These are phyloP conservation scores for Penicillium pulvis DNA, from an alignment of 495 filamentous ascomycete species.

Conservation along the genomic window DNA sequence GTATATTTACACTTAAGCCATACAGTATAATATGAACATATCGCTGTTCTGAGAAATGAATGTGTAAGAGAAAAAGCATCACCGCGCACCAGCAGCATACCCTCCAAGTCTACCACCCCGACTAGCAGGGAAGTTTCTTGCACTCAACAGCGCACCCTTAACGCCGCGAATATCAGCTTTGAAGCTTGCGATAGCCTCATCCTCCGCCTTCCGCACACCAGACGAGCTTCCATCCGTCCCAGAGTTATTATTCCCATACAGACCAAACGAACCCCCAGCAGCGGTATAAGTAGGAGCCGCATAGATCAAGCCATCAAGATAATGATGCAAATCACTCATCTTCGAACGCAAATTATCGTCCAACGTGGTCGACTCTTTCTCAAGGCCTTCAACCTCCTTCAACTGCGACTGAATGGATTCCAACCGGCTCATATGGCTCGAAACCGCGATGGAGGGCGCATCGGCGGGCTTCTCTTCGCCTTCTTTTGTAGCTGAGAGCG, in stretches of 20 bases:
- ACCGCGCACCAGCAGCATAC: slow-evolving; percentile 21
- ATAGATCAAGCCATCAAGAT: slow-evolving; percentile 56
- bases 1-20: not conserved
- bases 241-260: slow-evolving; percentile 30
- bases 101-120: slow-evolving; percentile 34
- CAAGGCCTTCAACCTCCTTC: slow-evolving; percentile 51
- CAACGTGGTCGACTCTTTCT: slow-evolving; percentile 45
- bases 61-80: not conserved
- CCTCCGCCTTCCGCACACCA: slow-evolving; percentile 53
- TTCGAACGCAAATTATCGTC: slow-evolving; percentile 47
- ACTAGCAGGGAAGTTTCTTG: slow-evolving; percentile 63
- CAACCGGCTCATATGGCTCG: slow-evolving; percentile 44
- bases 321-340: slow-evolving; percentile 51
- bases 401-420: slow-evolving; percentile 55
- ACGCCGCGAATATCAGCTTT: slow-evolving; percentile 85
- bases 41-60: slow-evolving; percentile 1
- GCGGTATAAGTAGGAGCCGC: slow-evolving; percentile 33
- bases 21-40: not conserved
- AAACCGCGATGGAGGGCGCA: slow-evolving; percentile 31
- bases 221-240: slow-evolving; percentile 31
- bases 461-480: slow-evolving; percentile 15
- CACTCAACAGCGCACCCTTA: slow-evolving; percentile 90
- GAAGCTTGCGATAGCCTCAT: slow-evolving; percentile 77
- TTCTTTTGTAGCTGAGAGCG: slow-evolving; percentile 1
- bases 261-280: slow-evolving; percentile 34